These are phyloP conservation scores for Auricularia sp. DNA, from an alignment of 768 basidiomycete species.

Conservation along the genomic window DNA sequence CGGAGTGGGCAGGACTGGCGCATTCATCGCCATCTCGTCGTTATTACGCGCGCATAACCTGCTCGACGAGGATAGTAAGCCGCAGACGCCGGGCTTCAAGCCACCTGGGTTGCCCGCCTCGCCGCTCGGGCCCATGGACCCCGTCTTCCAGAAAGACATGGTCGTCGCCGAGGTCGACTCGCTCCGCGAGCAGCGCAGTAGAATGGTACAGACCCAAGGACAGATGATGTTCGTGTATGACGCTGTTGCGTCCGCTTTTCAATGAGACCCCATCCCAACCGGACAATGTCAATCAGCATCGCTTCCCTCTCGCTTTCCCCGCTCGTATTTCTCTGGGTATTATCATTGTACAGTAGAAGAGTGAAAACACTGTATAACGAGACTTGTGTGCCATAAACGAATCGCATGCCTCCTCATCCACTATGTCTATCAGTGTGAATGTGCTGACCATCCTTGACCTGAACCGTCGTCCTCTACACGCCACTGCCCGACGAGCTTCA, in stretches of 20 bases:
- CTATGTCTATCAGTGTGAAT: neutral
- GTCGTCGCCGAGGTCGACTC: constrained; percentile 66
- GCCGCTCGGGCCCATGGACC: constrained; percentile 49
- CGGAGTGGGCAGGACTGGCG: constrained; percentile 78
- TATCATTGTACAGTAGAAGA: no score
- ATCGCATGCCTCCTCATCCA: neutral
- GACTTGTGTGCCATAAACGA: neutral
- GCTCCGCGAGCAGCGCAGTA: constrained; percentile 68
- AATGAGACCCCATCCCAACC: neutral
- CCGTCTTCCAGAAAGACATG: constrained; percentile 40
- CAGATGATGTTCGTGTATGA: constrained; percentile 61
- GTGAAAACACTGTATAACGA: no score
- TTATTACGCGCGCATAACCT: constrained; percentile 55
- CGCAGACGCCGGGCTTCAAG: constrained; percentile 2
- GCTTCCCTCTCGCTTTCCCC: no score
- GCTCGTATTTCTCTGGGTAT: no score
- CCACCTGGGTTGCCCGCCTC: constrained; percentile 24
- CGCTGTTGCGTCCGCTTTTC: constrained; percentile 27
- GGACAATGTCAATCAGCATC: no score
- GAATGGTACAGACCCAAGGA: constrained; percentile 70
- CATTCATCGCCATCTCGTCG: constrained; percentile 74
- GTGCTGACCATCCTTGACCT: constrained; percentile 35
- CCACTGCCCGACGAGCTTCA: constrained; percentile 89
- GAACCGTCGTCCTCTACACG: constrained; percentile 66
- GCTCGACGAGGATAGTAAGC: constrained; percentile 22